Evolutionary conservation across 495 filamentous ascomycete genomes (phyloP).

Genomic region (Rostrohypoxylon terebratum): DNA sequence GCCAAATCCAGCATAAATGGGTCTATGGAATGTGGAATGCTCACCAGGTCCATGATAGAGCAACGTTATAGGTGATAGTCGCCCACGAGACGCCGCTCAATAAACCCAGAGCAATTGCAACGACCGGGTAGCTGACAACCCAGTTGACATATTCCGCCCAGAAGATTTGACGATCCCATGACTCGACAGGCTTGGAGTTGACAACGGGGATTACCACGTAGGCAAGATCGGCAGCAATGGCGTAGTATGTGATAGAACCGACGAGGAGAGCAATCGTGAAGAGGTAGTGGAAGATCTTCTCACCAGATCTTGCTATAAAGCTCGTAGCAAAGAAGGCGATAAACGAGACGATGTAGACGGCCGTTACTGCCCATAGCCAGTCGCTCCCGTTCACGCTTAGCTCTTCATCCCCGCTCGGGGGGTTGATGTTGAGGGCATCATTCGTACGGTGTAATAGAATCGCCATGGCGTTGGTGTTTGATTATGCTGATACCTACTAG

Average conservation of each 20-base stretch:
- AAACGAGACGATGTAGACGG: slow-evolving; percentile 57
- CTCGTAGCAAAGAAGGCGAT: slow-evolving; percentile 53
- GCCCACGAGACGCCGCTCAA: slow-evolving; percentile 60
- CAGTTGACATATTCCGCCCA: slow-evolving; percentile 64
- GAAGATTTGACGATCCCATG: slow-evolving; percentile 59
- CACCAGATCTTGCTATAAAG: slow-evolving; percentile 56
- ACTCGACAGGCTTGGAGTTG: slow-evolving; percentile 47
- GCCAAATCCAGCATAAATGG: background rate
- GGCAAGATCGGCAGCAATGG: slow-evolving; percentile 59
- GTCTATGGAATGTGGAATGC: slow-evolving; percentile 3
- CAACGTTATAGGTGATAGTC: slow-evolving; percentile 59
- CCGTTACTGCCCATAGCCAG: slow-evolving; percentile 61
- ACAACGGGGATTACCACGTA: slow-evolving; percentile 49
- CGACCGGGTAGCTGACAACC: slow-evolving; percentile 59
- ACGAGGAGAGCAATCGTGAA: slow-evolving; percentile 61
- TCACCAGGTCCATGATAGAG: slow-evolving; percentile 60
- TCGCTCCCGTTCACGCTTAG: slow-evolving; percentile 60
- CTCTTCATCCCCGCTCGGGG: slow-evolving; percentile 52
- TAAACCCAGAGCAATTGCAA: slow-evolving; percentile 58
- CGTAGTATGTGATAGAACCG: slow-evolving; percentile 61
- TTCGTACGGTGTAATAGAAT: slow-evolving; percentile 53
- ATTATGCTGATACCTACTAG: slow-evolving; percentile 23
- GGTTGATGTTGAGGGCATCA: slow-evolving; percentile 60
- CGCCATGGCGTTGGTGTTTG: slow-evolving; percentile 36
- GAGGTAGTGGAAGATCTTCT: slow-evolving; percentile 67